Conservation (phyloP, 139 green algal genomes). For the Coelastrella sp. region DNA sequence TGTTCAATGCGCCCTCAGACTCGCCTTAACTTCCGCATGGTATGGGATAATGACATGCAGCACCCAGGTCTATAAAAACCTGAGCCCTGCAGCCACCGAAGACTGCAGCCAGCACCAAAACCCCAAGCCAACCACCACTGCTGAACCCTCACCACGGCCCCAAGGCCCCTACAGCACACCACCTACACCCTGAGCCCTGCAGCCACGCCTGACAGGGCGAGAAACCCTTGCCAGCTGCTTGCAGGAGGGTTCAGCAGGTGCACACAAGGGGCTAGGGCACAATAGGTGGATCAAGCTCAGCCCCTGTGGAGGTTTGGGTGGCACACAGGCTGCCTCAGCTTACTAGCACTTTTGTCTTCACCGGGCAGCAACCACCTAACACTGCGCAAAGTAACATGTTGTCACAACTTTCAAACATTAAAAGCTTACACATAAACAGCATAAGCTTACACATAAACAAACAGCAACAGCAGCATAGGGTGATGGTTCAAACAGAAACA, state of each 20-base stretch:
- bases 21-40: slow-evolving; percentile 56
- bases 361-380: background rate
- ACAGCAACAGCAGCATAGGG: too few species aligned
- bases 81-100: background rate
- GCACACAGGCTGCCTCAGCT: slow-evolving; percentile 44
- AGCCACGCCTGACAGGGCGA: background rate
- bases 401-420: background rate
- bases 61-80: background rate
- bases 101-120: slow-evolving; percentile 6
- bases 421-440: too few species aligned
- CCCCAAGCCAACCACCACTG: background rate
- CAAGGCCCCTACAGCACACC: background rate
- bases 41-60: background rate
- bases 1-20: slow-evolving; percentile 43
- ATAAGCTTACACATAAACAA: too few species aligned
- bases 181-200: background rate
- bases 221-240: background rate
- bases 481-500: background rate
- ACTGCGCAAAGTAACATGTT: background rate
- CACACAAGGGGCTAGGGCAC: too few species aligned
- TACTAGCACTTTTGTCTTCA: slow-evolving; percentile 52
- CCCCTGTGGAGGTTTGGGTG: background rate
- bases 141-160: background rate
- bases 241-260: background rate
- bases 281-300: background rate